Percentiles rank a stretch among this genome's conserved stretches.
Conservation (phyloP, 306 rosid genomes). For the Erythrophleum fordii region DNA sequence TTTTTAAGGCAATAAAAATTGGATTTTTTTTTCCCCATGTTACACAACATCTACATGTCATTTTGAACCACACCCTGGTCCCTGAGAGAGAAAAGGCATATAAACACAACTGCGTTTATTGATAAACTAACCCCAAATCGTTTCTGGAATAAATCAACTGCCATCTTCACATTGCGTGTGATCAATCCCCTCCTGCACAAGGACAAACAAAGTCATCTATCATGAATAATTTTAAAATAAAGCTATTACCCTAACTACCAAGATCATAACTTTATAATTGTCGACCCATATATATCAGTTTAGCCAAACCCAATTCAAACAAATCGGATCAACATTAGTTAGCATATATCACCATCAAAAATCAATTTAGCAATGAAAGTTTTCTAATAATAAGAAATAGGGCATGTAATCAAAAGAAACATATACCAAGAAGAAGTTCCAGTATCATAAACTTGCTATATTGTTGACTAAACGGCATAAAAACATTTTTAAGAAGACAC, state of each 20-base stretch:
- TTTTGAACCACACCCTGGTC: background rate
- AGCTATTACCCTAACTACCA: background rate
- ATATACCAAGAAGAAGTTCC: background rate
- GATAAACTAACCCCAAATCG: conserved; percentile 75
- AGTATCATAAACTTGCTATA: background rate
- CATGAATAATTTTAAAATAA: conserved; percentile 18
- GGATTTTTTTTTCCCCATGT: background rate
- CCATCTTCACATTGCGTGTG: conserved; percentile 74
- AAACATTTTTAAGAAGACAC: background rate
- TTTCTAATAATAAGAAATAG: background rate
- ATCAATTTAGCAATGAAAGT: background rate
- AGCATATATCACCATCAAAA: background rate
- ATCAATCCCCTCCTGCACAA: conserved; percentile 79
- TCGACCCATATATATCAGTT: background rate
- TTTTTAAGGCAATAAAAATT: background rate
- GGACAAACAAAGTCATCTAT: background rate
- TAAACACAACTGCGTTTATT: conserved; percentile 8
- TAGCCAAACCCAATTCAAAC: background rate
- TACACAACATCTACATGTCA: conserved; percentile 10
- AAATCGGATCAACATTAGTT: background rate
- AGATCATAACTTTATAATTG: background rate
- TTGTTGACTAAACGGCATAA: background rate
- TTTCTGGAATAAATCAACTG: conserved; percentile 82
- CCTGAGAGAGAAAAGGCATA: background rate
- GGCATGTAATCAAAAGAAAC: background rate